Evolutionary conservation across 2,329 filamentous ascomycete genomes (phyloP).

Genomic region (Arthroderma uncinatum): DNA sequence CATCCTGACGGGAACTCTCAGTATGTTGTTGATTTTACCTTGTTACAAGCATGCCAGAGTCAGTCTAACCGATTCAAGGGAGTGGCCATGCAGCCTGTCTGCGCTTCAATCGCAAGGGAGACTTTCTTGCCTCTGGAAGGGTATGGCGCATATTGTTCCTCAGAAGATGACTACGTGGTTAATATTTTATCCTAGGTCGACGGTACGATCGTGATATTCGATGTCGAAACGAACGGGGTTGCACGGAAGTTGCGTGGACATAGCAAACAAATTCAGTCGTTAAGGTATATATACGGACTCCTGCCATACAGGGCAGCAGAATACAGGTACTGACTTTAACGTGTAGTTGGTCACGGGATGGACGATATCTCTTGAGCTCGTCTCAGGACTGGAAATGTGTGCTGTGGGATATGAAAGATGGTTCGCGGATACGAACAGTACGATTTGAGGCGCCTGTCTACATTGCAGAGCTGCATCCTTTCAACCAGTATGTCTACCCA

Average conservation of each 20-base stretch:
- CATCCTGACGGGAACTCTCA: constrained; percentile 74
- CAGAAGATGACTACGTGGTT: constrained; percentile 9
- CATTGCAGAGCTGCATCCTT: constrained; percentile 88
- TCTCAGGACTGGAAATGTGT: constrained; percentile 96
- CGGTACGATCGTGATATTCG: constrained; percentile 90
- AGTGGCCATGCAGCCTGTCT: constrained; percentile 55
- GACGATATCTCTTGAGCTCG: constrained; percentile 79
- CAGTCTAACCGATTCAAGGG: constrained; percentile 28
- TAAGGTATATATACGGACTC: constrained; percentile 45
- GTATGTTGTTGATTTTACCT: constrained; percentile 41
- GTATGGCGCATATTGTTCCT: constrained; percentile 35
- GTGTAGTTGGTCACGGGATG: constrained; percentile 74
- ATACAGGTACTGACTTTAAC: background rate
- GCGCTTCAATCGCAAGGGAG: constrained; percentile 88
- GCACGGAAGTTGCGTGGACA: constrained; percentile 89
- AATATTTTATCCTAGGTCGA: constrained; percentile 45
- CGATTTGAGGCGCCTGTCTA: constrained; percentile 90
- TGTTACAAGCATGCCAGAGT: constrained; percentile 31
- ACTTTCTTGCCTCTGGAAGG: constrained; percentile 86
- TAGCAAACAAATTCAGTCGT: constrained; percentile 81
- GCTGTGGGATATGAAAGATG: constrained; percentile 78
- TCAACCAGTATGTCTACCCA: constrained; percentile 59
- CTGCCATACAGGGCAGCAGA: background rate
- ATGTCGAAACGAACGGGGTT: constrained; percentile 93
- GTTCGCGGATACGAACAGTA: constrained; percentile 64